A percentile compares a stretch with the other conserved stretches of the same genome.
Conservation (phyloP, 805 yeast species). For the Phaffomyces antillensis region DNA sequence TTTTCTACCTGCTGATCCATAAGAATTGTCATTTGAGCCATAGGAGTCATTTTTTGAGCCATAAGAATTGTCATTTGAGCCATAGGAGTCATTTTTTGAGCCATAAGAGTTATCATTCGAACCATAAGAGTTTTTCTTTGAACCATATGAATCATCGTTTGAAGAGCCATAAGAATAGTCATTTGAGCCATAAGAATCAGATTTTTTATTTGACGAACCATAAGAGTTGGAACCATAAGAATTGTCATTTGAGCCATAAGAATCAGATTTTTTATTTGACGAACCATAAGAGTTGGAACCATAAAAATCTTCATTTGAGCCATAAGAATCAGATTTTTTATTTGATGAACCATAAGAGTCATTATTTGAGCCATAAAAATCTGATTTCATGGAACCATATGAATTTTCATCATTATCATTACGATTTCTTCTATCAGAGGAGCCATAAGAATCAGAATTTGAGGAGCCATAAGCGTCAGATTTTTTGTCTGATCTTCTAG, state of each 20-base stretch:
- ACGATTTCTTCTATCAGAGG: too few relatives aligned
- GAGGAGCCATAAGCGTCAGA: conserved; percentile 25
- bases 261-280: not conserved
- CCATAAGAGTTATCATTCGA: not conserved
- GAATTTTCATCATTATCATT: conserved; percentile 11
- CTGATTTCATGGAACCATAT: conserved; percentile 15
- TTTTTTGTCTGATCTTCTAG: too few relatives aligned
- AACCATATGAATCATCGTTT: conserved; percentile 14
- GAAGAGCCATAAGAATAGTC: too few relatives aligned
- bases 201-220: not conserved
- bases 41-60: conserved; percentile 2
- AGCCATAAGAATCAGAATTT: too few relatives aligned
- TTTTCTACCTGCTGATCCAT: not conserved
- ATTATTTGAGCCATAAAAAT: not conserved
- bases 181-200: conserved; percentile 5
- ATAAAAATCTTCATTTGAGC: not conserved
- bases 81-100: not conserved
- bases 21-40: not conserved
- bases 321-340: not conserved
- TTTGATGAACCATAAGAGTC: not conserved
- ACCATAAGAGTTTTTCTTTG: conserved; percentile 1
- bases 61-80: not conserved
- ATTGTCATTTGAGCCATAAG: not conserved
- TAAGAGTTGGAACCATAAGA: not conserved
- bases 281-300: conserved; percentile 16